Conservation (phyloP, 495 filamentous ascomycete species). For the Cenococcum geophilum region DNA sequence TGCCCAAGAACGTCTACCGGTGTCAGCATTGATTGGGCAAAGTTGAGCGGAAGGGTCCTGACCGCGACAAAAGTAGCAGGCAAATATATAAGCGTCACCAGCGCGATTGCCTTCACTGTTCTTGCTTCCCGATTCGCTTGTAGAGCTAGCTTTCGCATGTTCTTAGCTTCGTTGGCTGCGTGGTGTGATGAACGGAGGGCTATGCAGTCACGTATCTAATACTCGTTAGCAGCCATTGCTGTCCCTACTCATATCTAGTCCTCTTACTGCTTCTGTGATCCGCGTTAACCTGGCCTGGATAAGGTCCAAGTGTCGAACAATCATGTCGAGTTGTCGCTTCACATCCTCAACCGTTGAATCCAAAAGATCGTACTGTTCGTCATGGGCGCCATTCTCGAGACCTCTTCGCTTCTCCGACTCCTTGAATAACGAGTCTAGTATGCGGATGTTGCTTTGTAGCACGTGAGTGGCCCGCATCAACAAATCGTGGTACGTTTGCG, state of each 20-base stretch:
- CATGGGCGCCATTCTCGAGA: background rate
- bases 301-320: background rate
- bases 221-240: background rate
- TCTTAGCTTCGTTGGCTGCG: background rate
- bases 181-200: background rate
- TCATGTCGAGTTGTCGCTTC: background rate
- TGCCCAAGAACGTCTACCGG: background rate
- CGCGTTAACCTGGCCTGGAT: background rate
- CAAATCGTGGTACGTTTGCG: background rate
- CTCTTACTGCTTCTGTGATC: background rate
- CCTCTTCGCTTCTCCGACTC: background rate
- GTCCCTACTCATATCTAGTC: too few species aligned
- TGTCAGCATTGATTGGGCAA: background rate
- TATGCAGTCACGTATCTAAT: background rate
- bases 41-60: background rate
- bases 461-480: background rate
- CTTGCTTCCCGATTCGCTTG: background rate
- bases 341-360: background rate
- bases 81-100: background rate
- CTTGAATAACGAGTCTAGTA: background rate
- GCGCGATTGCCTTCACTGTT: background rate
- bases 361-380: background rate
- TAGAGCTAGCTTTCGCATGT: background rate
- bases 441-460: background rate
- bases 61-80: background rate